Conservation (phyloP, 1,284 basidiomycete genomes). For the Tranzscheliella williamsii region DNA sequence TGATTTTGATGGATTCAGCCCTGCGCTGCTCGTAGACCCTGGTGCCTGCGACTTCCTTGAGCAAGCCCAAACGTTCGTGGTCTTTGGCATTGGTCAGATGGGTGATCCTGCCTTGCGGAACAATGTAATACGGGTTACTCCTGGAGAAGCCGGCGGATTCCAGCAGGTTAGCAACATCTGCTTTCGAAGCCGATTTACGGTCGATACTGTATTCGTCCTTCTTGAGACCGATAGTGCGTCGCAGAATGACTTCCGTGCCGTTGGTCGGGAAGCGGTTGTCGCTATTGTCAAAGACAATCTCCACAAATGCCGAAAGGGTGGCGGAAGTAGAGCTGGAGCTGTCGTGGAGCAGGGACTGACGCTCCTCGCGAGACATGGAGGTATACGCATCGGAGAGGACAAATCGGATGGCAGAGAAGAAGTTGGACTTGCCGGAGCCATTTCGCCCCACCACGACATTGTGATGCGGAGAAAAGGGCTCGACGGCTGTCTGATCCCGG, state of each 20-base stretch:
- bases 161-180: slow-evolving; percentile 78
- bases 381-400: slow-evolving; percentile 97
- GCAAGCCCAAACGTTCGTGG: slow-evolving; percentile 83
- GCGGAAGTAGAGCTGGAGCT: slow-evolving; percentile 79
- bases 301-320: slow-evolving; percentile 89
- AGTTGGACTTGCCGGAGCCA: slow-evolving; percentile 62
- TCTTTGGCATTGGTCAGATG: slow-evolving; percentile 97
- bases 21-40: slow-evolving; percentile 96
- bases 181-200: slow-evolving; percentile 90
- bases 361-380: slow-evolving; percentile 89
- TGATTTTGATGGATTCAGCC: slow-evolving; percentile 87
- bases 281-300: slow-evolving; percentile 62
- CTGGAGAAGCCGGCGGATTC: slow-evolving; percentile 85
- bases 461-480: slow-evolving; percentile 63
- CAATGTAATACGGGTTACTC: slow-evolving; percentile 98
- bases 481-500: slow-evolving; percentile 68
- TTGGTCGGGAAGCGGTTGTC: slow-evolving; percentile 75
- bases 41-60: slow-evolving; percentile 98
- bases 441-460: slow-evolving; percentile 62
- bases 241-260: slow-evolving; percentile 52
- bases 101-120: slow-evolving; percentile 97
- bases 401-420: slow-evolving; percentile 77
- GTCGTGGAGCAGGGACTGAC: slow-evolving; percentile 88
- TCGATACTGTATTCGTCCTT: slow-evolving; percentile 99
- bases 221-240: slow-evolving; percentile 85